Conservation (phyloP, 2,329 filamentous ascomycete genomes). For the Emmonsiellopsis sp. region DNA sequence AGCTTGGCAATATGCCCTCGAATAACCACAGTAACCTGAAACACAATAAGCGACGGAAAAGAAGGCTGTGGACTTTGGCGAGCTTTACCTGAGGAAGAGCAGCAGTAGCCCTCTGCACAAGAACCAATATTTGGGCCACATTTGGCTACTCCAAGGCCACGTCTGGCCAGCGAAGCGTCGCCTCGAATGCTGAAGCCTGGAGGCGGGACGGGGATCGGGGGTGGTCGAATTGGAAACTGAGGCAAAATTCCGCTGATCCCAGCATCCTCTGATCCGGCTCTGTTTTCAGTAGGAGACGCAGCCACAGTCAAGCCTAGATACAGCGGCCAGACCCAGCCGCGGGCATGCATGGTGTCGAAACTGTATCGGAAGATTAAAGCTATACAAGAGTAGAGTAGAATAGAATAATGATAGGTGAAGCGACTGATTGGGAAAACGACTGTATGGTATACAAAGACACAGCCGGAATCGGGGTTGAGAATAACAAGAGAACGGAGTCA, state of each 20-base stretch:
- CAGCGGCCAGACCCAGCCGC: background rate
- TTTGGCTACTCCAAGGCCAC: slow-evolving; percentile 8
- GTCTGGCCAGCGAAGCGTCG: background rate
- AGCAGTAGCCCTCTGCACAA: slow-evolving; percentile 29
- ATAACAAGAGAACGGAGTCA: slow-evolving; percentile 6
- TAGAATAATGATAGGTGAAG: background rate
- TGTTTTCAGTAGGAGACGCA: background rate
- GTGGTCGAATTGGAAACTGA: slow-evolving; percentile 5
- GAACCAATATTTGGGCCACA: slow-evolving; percentile 28
- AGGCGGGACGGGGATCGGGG: slow-evolving; percentile 5
- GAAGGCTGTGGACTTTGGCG: background rate
- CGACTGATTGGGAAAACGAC: background rate
- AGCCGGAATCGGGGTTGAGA: background rate
- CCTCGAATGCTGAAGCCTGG: slow-evolving; percentile 7
- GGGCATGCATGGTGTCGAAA: background rate
- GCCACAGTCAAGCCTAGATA: background rate
- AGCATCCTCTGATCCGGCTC: background rate
- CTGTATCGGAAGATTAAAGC: background rate
- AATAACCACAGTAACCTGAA: slow-evolving; percentile 31
- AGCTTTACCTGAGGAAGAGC: slow-evolving; percentile 28
- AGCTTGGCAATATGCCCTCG: slow-evolving; percentile 28
- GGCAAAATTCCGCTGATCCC: background rate
- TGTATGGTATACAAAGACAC: background rate
- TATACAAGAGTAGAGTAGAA: background rate
- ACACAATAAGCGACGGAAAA: slow-evolving; percentile 3